Evolutionary conservation across 2,329 filamentous ascomycete species (phyloP), one percentile per base, ranked within the genome.

Genomic region (Simplicillium aogashimaense): DNA sequence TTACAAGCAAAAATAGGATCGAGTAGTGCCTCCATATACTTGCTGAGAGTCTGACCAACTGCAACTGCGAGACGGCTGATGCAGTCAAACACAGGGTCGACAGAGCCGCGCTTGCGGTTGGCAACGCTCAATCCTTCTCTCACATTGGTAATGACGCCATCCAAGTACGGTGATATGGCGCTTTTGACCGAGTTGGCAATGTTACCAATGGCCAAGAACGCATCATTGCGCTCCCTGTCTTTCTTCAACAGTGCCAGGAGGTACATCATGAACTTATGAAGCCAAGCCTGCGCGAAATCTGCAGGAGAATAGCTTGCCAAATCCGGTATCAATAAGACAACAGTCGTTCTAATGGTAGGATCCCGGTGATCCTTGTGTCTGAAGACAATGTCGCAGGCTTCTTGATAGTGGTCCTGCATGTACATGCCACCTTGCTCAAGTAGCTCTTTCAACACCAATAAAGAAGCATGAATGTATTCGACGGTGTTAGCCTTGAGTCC

Each of bases 1-100:
- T 94, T 92, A 57, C 92, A 98, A 13, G 87, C 89, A 61, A 98
- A 98, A 43, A 98, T 95, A 10, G 94, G 89, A 51, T 95, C 90
- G 9, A 98, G 74, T 20, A 98, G 68, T 11, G 89, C 86, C 57
- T 95, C 89, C 80, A 98, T 95, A 57, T 97, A 95, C 63, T 97
- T 98, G 72, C 87, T 97, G 39, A 98, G 70, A 0, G 90, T 92
- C 64, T 98, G 92, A 1, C 92, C 92, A 25, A 97, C 92, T 3
- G 92, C 92, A 35, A 94, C 83, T 1, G 92, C 88, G 39, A 98
- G 76, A 66, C 94, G 89, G 59, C 94, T 98, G 58, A 98, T 94
- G 61, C 92, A 98, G 61, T 95, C 86, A 53, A 97, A 97, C 45
- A 97, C 90, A 0, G 90, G 88, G 47, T 82, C 78, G 15, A 82